Evolutionary conservation across 768 basidiomycete species (phyloP).

Genomic region (Clitopilus passeckerianus): DNA sequence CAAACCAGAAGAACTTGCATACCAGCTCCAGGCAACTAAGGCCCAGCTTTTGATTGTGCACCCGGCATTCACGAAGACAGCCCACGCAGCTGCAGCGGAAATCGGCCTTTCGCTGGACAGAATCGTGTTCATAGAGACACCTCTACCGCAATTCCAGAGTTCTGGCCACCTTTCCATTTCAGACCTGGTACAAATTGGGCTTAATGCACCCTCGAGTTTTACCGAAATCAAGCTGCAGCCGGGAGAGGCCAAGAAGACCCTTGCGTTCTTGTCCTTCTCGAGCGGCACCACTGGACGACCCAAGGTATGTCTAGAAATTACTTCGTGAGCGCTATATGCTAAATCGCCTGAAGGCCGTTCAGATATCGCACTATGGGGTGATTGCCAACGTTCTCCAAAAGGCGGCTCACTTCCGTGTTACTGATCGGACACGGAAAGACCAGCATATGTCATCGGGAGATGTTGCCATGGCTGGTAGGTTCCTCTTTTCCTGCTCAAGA

Average conservation of each 20-base stretch:
- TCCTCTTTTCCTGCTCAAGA: neutral
- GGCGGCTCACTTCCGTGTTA: conserved; percentile 42
- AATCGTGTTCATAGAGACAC: conserved; percentile 31
- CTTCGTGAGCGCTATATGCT: neutral
- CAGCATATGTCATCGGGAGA: conserved; percentile 49
- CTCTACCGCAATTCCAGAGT: conserved; percentile 6
- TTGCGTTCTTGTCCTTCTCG: conserved; percentile 70
- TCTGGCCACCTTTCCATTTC: conserved; percentile 30
- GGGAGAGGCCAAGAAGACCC: conserved; percentile 55
- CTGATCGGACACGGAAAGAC: conserved; percentile 32
- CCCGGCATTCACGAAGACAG: conserved; percentile 36
- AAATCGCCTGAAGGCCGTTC: conserved; percentile 44
- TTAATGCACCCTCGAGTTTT: conserved; percentile 29
- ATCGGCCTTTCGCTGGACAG: conserved; percentile 37
- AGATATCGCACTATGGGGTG: conserved; percentile 59
- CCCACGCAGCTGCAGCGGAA: conserved; percentile 35
- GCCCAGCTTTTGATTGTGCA: conserved; percentile 46
- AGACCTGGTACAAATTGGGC: conserved; percentile 40
- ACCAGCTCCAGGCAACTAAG: conserved; percentile 48
- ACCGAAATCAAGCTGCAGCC: conserved; percentile 38
- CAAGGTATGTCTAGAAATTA: conserved; percentile 19
- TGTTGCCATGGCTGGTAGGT: conserved; percentile 49
- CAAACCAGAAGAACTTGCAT: conserved; percentile 49
- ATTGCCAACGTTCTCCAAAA: conserved; percentile 64
- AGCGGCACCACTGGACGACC: conserved; percentile 63